Conservation (phyloP, 345 rosid species). For the Syzygium grande region DNA sequence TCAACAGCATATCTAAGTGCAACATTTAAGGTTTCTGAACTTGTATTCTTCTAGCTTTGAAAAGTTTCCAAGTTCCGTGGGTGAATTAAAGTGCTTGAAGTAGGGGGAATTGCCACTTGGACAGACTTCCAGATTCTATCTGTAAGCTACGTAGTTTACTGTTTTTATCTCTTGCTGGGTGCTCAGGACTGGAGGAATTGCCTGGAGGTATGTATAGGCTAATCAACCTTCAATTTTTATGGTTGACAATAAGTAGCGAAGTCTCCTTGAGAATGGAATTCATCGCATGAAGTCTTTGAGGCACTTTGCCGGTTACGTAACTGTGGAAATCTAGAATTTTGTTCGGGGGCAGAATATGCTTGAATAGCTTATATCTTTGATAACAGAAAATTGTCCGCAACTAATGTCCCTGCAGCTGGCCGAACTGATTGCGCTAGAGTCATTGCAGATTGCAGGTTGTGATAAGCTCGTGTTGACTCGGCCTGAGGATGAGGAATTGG, state of each 20-base stretch:
- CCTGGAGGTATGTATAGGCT: too few species aligned
- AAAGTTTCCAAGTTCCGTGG: background rate
- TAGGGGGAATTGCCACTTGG: background rate
- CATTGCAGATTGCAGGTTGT: background rate
- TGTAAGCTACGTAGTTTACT: background rate
- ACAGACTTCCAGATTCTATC: background rate
- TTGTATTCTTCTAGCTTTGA: background rate
- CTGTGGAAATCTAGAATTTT: background rate
- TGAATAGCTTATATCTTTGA: background rate
- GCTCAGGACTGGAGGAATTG: background rate
- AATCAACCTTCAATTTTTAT: background rate
- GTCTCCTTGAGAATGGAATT: background rate
- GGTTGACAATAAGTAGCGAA: background rate
- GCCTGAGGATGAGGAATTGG: background rate
- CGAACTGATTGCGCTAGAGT: background rate
- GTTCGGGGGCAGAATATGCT: background rate
- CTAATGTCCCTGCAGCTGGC: background rate
- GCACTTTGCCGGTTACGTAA: background rate
- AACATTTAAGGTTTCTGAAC: background rate
- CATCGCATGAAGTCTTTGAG: background rate
- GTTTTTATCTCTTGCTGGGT: background rate
- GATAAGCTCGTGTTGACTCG: background rate
- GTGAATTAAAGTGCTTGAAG: too few species aligned
- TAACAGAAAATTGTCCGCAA: background rate
- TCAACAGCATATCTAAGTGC: background rate